phyloP scores from a whole-genome alignment of 2,329 filamentous ascomycete genomes.

The Zopfia rhizophila region DNA sequence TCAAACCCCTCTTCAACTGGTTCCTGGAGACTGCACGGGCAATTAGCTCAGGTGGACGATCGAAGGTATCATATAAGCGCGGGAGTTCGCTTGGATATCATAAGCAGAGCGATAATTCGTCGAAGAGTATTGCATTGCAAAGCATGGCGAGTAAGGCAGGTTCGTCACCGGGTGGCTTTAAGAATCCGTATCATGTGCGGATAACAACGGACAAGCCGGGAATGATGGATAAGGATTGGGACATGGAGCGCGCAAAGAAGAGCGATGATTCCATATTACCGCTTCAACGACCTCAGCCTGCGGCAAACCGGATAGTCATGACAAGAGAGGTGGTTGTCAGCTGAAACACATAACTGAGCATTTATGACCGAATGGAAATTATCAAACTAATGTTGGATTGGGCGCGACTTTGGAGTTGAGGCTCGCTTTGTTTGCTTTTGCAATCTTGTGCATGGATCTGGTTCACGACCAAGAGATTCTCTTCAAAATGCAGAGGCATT shows the following conservation, averaged over 20 bases:
- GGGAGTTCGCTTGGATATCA: conserved; percentile 31
- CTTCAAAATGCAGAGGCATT: too few relatives aligned
- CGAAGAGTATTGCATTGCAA: conserved; percentile 26
- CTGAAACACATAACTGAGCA: neutral
- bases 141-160: conserved; percentile 20
- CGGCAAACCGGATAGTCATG: conserved; percentile 28
- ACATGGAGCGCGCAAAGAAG: conserved; percentile 24
- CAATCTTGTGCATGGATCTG: conserved; percentile 7
- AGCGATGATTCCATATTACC: conserved; percentile 32
- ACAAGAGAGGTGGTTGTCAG: conserved; percentile 32
- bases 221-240: conserved; percentile 32
- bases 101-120: conserved; percentile 24
- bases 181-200: conserved; percentile 29
- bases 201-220: conserved; percentile 24
- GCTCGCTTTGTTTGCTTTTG: conserved; percentile 16
- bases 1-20: conserved; percentile 50
- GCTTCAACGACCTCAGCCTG: conserved; percentile 15
- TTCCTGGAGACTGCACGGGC: conserved; percentile 42
- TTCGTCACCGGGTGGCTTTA: conserved; percentile 2
- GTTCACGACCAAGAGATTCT: conserved; percentile 9
- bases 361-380: neutral
- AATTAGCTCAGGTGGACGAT: conserved; percentile 28
- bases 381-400: conserved; percentile 1
- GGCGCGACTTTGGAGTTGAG: conserved; percentile 1
- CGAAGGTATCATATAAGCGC: conserved; percentile 24